Evolutionary conservation across 169 alveolate species (phyloP).

Genomic region (Besnoitia besnoiti): DNA sequence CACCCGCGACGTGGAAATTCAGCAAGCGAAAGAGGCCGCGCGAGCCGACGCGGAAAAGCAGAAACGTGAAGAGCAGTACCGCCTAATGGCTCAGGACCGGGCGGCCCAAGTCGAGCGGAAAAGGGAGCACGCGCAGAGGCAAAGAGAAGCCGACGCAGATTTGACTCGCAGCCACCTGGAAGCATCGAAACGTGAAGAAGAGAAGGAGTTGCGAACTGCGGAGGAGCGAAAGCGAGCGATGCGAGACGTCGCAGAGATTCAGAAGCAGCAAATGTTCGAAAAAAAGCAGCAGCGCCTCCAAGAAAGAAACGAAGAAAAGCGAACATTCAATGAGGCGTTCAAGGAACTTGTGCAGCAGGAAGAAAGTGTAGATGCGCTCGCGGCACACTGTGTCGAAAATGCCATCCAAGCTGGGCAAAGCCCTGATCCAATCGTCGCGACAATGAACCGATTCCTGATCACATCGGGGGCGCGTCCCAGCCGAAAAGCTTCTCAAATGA

Average conservation of each 20-base stretch:
- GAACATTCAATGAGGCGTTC: not conserved
- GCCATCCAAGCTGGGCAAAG: not conserved
- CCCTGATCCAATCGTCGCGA: not conserved
- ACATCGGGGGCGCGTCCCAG: not conserved
- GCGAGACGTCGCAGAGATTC: not conserved
- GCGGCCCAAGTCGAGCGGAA: not conserved
- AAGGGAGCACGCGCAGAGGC: not conserved
- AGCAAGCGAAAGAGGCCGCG: not conserved
- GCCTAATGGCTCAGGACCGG: not conserved
- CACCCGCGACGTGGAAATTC: not conserved
- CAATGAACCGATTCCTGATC: not conserved
- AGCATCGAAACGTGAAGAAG: not conserved
- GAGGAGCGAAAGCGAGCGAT: not conserved
- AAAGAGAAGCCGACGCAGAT: not conserved
- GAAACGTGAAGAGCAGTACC: not conserved
- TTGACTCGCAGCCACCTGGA: not conserved
- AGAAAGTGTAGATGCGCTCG: not conserved
- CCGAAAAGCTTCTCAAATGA: not conserved
- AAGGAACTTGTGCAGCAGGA: not conserved
- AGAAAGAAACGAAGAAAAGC: conserved; percentile 28
- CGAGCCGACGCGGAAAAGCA: not conserved
- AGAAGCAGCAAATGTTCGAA: not conserved
- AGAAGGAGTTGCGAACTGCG: not conserved
- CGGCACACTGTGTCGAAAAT: not conserved
- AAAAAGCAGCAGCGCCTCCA: not conserved